Evolutionary conservation across 75 land plant species (phyloP), one percentile per base, ranked within the genome.

Genomic region (Isoetes taiwanensis): DNA sequence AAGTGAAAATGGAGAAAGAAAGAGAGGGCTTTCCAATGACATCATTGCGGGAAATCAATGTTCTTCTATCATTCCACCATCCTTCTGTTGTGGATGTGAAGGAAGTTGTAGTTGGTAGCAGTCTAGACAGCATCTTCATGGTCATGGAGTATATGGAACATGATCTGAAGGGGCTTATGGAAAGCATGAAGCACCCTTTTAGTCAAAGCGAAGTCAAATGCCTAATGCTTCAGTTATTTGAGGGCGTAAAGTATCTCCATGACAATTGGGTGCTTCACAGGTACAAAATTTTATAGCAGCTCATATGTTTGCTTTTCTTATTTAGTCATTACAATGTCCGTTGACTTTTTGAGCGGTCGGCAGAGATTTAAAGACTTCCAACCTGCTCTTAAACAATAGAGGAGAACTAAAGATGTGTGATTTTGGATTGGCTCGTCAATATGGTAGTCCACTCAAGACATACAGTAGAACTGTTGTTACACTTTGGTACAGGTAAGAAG

Each of bases 121-220:
- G 30, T 48, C 65, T 89, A 27, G 91, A 94, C 52, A 80, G 78
- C 33, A 82, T 94, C 56, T 94, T 82, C 43, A 94, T 90, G 97
- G 99, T 89, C 2, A 94, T 94, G 99, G 99, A 94, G 56, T 94
- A 94, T 54, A 94, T 94, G 99, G 96, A 89, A 31, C 99, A 94
- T 77, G 96, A 94, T 71, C 73, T 94, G 9, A 89, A 94, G 41
- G 91, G 74, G 25, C 61, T 94, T 32, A 89, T 89, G 96, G 87
- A 82, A 64, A 62, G 84, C 34, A 82, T 82, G 82, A 89, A 82
- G 54, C 99, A 89, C 41, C 99, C 96, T 12, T 94, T 74, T 39
- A 94, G 96, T 64, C 90, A 89, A 57, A 94, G 99, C 74, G 99
- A 94, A 54, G 96, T 79, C 2, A 94, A 94, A 61, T 94, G 99